These are phyloP conservation scores for Orychophragmus violaceus DNA, from an alignment of 345 rosid species.

Conservation along the genomic window DNA sequence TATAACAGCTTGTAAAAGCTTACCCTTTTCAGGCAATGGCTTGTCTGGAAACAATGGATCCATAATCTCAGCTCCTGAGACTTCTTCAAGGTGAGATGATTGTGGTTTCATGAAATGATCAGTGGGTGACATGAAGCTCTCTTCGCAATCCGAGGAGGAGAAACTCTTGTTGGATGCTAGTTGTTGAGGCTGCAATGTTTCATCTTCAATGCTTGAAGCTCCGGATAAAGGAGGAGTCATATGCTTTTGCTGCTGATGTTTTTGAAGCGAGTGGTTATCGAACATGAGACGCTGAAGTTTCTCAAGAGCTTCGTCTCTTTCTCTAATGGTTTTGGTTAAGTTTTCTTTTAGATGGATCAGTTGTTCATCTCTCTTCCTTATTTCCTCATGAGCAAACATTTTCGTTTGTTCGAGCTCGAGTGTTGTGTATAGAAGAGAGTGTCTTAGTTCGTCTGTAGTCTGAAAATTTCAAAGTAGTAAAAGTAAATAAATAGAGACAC, in stretches of 20 bases:
- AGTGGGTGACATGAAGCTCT: constrained; percentile 82
- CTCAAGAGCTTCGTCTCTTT: constrained; percentile 71
- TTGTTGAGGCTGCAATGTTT: constrained; percentile 28
- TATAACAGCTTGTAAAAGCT: constrained; percentile 92
- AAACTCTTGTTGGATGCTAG: constrained; percentile 66
- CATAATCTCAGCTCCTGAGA: constrained; percentile 18
- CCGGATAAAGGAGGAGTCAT: constrained; percentile 61
- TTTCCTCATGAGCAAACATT: constrained; percentile 64
- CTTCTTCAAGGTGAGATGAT: constrained; percentile 20
- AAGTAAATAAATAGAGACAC: background rate
- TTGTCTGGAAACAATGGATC: constrained; percentile 41
- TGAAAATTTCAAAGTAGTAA: constrained; percentile 25
- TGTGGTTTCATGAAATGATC: constrained; percentile 35
- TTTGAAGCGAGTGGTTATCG: constrained; percentile 45
- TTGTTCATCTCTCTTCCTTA: constrained; percentile 72
- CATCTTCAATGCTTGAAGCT: constrained; percentile 84
- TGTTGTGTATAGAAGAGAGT: constrained; percentile 55
- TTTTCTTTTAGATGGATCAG: constrained; percentile 51
- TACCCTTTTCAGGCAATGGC: constrained; percentile 93
- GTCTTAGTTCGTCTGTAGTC: constrained; percentile 74
- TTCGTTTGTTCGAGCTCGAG: constrained; percentile 83
- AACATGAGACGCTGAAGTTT: constrained; percentile 54
- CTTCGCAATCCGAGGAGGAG: constrained; percentile 86
- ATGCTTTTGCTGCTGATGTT: constrained; percentile 34
- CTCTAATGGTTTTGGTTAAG: constrained; percentile 47